Evolutionary conservation across 2,329 filamentous ascomycete genomes (phyloP).

Genomic region (Rhexocercosporidium sp.): DNA sequence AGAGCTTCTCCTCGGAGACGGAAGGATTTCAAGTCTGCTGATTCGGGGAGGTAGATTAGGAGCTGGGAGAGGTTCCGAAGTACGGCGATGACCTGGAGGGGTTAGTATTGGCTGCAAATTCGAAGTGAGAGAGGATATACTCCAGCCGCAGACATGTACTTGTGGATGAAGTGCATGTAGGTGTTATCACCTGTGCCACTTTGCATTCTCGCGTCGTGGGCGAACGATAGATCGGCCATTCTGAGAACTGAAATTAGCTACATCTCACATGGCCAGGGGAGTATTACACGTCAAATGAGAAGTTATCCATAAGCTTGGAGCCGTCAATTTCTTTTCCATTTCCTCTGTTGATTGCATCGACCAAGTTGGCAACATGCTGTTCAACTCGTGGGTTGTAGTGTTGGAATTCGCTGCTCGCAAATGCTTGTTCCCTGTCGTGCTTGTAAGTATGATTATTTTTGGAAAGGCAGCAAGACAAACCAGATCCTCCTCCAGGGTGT

Average conservation of each 20-base stretch:
- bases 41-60: slow-evolving; percentile 20
- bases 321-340: slow-evolving; percentile 19
- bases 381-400: slow-evolving; percentile 27
- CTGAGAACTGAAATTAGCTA: slow-evolving; percentile 4
- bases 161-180: slow-evolving; percentile 29
- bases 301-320: slow-evolving; percentile 18
- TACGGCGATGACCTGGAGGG: slow-evolving; percentile 13
- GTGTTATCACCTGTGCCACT: slow-evolving; percentile 23
- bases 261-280: neutral
- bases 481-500: slow-evolving; percentile 26
- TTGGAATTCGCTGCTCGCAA: slow-evolving; percentile 21
- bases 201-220: slow-evolving; percentile 24
- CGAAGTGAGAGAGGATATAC: slow-evolving; percentile 3
- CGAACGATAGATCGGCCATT: slow-evolving; percentile 29
- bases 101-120: neutral
- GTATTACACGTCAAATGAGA: slow-evolving; percentile 29
- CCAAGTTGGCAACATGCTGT: slow-evolving; percentile 23
- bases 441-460: neutral
- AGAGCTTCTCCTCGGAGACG: slow-evolving; percentile 21
- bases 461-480: neutral
- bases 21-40: slow-evolving; percentile 18
- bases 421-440: slow-evolving; percentile 22
- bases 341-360: slow-evolving; percentile 10
- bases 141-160: slow-evolving; percentile 19
- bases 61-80: slow-evolving; percentile 23